Base-by-base conservation (phyloP, 1,139 yeast genomes). In the Meyerozyma athensensis region DNA sequence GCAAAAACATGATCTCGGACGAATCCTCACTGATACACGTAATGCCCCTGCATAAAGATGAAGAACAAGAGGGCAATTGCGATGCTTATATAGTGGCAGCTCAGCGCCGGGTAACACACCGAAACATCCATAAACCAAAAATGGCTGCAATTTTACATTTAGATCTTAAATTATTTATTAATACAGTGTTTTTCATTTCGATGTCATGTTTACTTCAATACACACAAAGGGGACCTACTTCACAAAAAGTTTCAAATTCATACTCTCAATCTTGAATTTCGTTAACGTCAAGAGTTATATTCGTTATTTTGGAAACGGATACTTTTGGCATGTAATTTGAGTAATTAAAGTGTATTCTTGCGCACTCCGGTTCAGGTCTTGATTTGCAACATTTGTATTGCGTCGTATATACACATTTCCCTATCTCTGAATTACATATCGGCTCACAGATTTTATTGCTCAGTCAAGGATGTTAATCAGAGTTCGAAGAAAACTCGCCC, bases 1-100 rank as follows among this genome's bases (percentile, higher is more conserved):
- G 98, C 98, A 90, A 90, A 89, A 86, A 90, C 97, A 90, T 95
- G 95, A 87, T 87, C 98, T 90, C 98, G 97, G 97, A 92, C 96
- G 96, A 89, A 89, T 92, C 97, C 97, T 90, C 98, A 90, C 96
- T 89, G 97, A 90, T 86, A 87, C 95, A 95, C 96, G 97, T 90
- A 90, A 89, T 89, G 96, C 97, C 97, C 97, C 86, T 85, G 98
- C 97, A 90, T 87, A 92, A 90, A 84, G 96, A 89, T 89, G 64
- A 58, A 61, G 82, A 64, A 58, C 57, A 57, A 61, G 58, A 59
- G 37, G 42, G 46, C 37, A 34, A 21, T 18, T 21, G 30, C 28
- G 36, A 21, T 32, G 35, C 40, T 46, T 54, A 43, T 53, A 55
- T 53, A 53, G 26, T 40, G 4, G 19, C 8, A 8, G 12, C 13